Conservation (phyloP, 352 stramenopile species). For the Globisporangium polare region DNA sequence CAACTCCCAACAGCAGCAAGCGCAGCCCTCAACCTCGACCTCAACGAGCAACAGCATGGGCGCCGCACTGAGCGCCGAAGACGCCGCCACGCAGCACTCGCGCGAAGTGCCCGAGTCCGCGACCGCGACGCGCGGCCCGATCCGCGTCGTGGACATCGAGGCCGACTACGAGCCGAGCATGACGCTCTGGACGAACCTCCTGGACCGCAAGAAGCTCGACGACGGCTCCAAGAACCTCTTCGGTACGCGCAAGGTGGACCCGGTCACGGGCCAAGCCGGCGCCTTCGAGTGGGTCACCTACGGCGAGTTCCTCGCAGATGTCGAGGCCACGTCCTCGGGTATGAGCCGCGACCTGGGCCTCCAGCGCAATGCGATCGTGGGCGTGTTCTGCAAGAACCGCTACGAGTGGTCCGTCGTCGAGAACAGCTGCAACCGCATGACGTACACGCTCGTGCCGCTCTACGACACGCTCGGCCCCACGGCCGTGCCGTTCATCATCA, state of each 20-base stretch:
- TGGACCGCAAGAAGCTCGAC: slow-evolving; percentile 40
- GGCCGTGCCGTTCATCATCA: slow-evolving; percentile 65
- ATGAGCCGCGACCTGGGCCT: slow-evolving; percentile 32
- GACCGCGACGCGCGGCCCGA: slow-evolving; percentile 17
- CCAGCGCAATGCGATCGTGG: slow-evolving; percentile 40
- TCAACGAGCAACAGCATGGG: not conserved
- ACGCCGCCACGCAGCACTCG: slow-evolving; percentile 5
- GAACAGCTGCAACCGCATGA: slow-evolving; percentile 58
- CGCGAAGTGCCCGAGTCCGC: slow-evolving; percentile 14
- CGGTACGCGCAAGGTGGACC: slow-evolving; percentile 39
- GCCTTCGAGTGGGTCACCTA: slow-evolving; percentile 52
- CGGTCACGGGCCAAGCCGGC: slow-evolving; percentile 26
- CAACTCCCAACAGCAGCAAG: slow-evolving; percentile 1
- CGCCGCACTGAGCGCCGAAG: slow-evolving; percentile 1
- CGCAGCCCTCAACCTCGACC: not conserved
- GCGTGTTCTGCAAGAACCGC: slow-evolving; percentile 49
- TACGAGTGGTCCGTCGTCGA: slow-evolving; percentile 60
- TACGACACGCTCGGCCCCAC: slow-evolving; percentile 38
- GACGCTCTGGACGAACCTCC: slow-evolving; percentile 53
- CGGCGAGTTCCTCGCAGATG: slow-evolving; percentile 35
- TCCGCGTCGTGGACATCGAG: slow-evolving; percentile 19
- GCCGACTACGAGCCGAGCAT: slow-evolving; percentile 31
- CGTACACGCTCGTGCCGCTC: slow-evolving; percentile 57
- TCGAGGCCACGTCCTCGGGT: slow-evolving; percentile 26
- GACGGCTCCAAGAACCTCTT: slow-evolving; percentile 47